A percentile compares a stretch with the other conserved stretches of the same genome.
Evolutionary conservation across 169 alveolate species (phyloP).

Genomic region (Plasmodium yoelii): DNA sequence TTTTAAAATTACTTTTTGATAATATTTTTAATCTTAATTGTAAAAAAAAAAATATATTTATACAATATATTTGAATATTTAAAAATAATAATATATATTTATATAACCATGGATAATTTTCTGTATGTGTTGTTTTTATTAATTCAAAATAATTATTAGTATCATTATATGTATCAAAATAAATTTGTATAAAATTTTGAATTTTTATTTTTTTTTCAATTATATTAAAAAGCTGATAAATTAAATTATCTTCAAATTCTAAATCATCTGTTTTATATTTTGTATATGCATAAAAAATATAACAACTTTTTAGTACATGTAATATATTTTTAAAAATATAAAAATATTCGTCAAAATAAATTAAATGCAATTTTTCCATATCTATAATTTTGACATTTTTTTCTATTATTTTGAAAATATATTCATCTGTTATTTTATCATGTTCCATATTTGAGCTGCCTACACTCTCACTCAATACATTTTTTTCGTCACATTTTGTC

Average conservation of each 20-base stretch:
- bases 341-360: constrained; percentile 62
- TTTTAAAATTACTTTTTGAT: constrained; percentile 15
- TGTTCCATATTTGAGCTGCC: no score
- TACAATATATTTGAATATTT: constrained; percentile 57
- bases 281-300: constrained; percentile 26
- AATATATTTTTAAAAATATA: constrained; percentile 45
- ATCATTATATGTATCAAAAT: constrained; percentile 59
- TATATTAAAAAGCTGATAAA: constrained; percentile 3
- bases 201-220: constrained; percentile 39
- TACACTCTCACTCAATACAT: no score
- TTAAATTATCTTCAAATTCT: constrained; percentile 40
- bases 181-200: constrained; percentile 30
- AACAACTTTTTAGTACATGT: constrained; percentile 30
- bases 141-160: constrained; percentile 48
- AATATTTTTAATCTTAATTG: constrained; percentile 45
- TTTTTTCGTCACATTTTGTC: no score
- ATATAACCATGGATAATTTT: constrained; percentile 40
- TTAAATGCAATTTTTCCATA: constrained; percentile 28
- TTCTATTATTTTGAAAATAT: neutral
- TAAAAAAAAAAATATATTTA: constrained; percentile 53
- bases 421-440: neutral
- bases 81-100: constrained; percentile 48
- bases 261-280: constrained; percentile 57
- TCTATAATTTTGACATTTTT: neutral
- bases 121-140: constrained; percentile 13